Conservation (phyloP, 768 basidiomycete species). For the Mycena polygramma region DNA sequence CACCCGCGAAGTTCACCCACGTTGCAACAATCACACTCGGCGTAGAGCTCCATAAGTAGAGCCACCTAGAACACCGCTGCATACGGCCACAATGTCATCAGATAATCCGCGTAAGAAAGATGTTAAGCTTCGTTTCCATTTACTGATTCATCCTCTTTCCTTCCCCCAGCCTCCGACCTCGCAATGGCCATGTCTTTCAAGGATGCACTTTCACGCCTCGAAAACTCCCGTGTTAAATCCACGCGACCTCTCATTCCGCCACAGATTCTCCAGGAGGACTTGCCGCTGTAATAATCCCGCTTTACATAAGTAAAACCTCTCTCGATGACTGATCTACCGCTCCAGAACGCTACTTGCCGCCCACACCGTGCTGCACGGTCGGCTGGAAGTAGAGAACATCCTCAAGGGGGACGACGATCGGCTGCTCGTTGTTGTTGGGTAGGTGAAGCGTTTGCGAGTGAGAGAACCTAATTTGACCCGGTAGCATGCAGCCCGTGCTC, state of each 20-base stretch:
- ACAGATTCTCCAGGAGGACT: constrained; percentile 94
- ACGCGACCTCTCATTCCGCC: constrained; percentile 94
- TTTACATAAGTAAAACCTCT: constrained; percentile 18
- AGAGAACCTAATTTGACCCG: not conserved
- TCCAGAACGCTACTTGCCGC: constrained; percentile 82
- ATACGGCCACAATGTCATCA: not conserved
- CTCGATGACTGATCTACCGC: constrained; percentile 13
- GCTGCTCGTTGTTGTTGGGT: constrained; percentile 93
- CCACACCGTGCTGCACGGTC: constrained; percentile 91
- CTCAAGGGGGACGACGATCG: constrained; percentile 92
- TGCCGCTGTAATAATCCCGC: constrained; percentile 74
- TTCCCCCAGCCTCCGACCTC: constrained; percentile 59
- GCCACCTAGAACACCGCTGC: not conserved
- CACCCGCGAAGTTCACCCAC: not conserved
- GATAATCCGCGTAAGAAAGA: constrained; percentile 25
- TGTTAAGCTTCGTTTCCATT: not conserved
- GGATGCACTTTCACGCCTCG: constrained; percentile 84
- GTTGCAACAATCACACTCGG: not conserved
- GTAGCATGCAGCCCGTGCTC: constrained; percentile 82
- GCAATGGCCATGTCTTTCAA: constrained; percentile 82
- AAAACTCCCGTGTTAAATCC: constrained; percentile 88
- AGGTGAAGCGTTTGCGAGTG: constrained; percentile 40
- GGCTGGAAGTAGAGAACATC: constrained; percentile 81
- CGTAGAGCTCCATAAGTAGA: not conserved
- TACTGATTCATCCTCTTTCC: not conserved